phyloP scores from a whole-genome alignment of 139 green algal species.

The Astrephomene gubernaculifera region DNA sequence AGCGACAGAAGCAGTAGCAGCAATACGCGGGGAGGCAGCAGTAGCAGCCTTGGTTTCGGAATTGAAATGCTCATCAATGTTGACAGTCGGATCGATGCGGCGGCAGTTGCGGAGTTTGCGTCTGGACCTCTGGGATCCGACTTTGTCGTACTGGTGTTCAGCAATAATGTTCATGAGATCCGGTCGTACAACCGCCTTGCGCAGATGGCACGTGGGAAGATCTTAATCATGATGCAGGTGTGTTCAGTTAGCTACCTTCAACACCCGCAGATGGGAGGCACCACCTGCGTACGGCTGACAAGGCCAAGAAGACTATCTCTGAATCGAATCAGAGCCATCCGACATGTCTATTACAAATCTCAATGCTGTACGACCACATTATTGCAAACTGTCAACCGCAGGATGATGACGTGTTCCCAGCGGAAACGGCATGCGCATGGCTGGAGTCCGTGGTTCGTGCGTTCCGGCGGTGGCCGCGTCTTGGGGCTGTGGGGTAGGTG shows the following conservation, averaged over 20 bases:
- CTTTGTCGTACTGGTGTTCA: conserved; percentile 36
- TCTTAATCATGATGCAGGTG: conserved; percentile 43
- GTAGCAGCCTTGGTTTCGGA: background rate
- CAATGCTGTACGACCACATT: too few relatives aligned
- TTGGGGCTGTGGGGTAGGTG: conserved; percentile 15
- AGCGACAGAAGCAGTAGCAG: background rate
- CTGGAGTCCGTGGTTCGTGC: background rate
- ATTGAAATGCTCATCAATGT: conserved; percentile 26
- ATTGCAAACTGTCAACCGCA: background rate
- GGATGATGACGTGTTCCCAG: conserved; percentile 25
- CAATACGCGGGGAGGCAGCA: too few relatives aligned
- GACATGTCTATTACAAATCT: too few relatives aligned
- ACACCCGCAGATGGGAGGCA: too few relatives aligned
- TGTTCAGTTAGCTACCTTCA: too few relatives aligned
- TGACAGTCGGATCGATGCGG: background rate
- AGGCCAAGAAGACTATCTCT: too few relatives aligned
- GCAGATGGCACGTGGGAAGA: conserved; percentile 29
- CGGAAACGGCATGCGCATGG: background rate
- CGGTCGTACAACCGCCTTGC: conserved; percentile 53
- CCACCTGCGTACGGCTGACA: too few relatives aligned
- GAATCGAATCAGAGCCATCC: too few relatives aligned
- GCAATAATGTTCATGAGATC: conserved; percentile 51
- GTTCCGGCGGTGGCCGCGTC: background rate
- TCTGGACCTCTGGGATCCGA: background rate
- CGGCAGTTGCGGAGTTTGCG: background rate